Percentiles rank a stretch among this genome's conserved stretches.
These are phyloP conservation scores for Avena sativa DNA, from an alignment of 176 grass and related monocot species.

Conservation along the genomic window DNA sequence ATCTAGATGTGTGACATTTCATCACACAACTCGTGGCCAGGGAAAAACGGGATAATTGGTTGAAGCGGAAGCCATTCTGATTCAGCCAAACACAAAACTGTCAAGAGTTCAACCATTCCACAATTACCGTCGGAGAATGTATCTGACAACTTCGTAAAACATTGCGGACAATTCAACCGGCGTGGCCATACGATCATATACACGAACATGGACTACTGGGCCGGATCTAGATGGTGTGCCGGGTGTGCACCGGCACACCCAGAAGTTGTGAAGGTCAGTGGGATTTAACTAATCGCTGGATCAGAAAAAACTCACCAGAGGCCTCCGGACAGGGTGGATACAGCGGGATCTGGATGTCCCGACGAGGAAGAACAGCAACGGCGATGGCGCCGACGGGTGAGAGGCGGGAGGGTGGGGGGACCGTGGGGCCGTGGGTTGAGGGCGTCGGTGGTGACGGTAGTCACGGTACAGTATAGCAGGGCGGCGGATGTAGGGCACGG, in stretches of 20 bases:
- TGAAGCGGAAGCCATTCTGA: not conserved
- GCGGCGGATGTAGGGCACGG: not conserved
- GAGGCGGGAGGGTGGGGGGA: not conserved
- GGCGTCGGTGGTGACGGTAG: conserved; percentile 1
- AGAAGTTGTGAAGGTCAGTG: not conserved
- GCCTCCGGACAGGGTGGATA: not conserved
- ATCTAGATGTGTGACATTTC: not conserved
- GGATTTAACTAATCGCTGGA: not conserved
- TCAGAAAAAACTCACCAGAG: conserved; percentile 4
- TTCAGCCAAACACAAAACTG: not conserved
- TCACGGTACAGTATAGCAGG: not conserved
- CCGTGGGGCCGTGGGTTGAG: not conserved
- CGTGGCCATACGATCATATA: not conserved
- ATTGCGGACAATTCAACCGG: not conserved
- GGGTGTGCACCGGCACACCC: not conserved
- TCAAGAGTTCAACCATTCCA: not conserved
- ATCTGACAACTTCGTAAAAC: not conserved
- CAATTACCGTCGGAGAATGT: not conserved
- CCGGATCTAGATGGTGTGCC: not conserved
- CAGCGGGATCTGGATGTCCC: not conserved
- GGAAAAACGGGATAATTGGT: not conserved
- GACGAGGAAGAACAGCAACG: not conserved
- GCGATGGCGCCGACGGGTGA: not conserved
- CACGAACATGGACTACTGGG: not conserved
- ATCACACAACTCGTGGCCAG: not conserved